phyloP scores from a whole-genome alignment of 768 basidiomycete genomes.

The Amanita rimosa region DNA sequence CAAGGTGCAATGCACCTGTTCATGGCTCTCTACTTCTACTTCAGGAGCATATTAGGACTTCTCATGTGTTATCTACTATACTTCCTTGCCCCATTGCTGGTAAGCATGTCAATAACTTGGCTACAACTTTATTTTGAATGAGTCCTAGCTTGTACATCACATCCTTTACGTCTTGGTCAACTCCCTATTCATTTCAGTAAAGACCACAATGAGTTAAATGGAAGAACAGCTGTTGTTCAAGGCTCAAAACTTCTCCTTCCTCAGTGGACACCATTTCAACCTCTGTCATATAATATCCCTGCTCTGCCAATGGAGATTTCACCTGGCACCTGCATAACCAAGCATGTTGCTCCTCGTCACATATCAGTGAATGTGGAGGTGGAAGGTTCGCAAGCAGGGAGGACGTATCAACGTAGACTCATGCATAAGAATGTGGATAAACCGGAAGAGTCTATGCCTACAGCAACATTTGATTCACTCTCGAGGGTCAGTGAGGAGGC shows the following conservation, averaged over 20 bases:
- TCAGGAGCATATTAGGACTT: not conserved
- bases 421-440: not conserved
- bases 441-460: not conserved
- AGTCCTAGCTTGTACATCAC: not conserved
- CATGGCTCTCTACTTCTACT: not conserved
- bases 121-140: not conserved
- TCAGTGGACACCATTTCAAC: not conserved
- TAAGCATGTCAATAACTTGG: not conserved
- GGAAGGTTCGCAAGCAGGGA: not conserved
- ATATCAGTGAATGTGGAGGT: not conserved
- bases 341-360: not conserved
- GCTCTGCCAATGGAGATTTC: not conserved
- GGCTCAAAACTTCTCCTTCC: not conserved
- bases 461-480: not conserved
- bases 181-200: conserved; percentile 1
- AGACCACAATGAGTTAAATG: conserved; percentile 1
- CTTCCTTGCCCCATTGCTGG: conserved; percentile 2
- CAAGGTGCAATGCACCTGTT: conserved; percentile 1
- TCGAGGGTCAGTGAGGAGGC: not conserved
- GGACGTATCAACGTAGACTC: not conserved
- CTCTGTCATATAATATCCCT: not conserved
- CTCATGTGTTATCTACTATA: not conserved
- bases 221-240: not conserved
- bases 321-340: not conserved
- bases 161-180: not conserved